phyloP scores from a whole-genome alignment of 768 basidiomycete species.

The Pholiota molesta region DNA sequence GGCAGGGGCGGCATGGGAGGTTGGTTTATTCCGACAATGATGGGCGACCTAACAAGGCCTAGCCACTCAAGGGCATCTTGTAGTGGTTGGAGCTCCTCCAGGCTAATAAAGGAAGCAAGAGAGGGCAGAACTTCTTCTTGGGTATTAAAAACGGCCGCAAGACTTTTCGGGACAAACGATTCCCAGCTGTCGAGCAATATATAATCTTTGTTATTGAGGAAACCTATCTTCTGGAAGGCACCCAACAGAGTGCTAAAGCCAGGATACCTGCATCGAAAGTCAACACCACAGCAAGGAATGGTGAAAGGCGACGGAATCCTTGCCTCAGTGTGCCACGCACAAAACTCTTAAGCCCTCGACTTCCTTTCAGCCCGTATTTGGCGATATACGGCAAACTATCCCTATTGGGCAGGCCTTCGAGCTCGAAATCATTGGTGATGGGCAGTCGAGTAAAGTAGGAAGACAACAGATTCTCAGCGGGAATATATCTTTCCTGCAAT shows the following conservation, averaged over 20 bases:
- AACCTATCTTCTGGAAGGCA: conserved; percentile 68
- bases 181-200: conserved; percentile 46
- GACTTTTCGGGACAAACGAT: conserved; percentile 34
- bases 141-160: conserved; percentile 15
- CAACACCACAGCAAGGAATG: neutral
- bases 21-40: neutral
- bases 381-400: conserved; percentile 74
- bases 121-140: conserved; percentile 16
- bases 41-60: conserved; percentile 23
- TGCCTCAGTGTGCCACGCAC: conserved; percentile 86
- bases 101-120: conserved; percentile 23
- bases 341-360: conserved; percentile 56
- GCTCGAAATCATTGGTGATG: conserved; percentile 56
- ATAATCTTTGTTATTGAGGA: conserved; percentile 50
- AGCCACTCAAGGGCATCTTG: conserved; percentile 56
- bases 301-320: conserved; percentile 7
- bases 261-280: conserved; percentile 60
- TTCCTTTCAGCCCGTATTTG: conserved; percentile 57
- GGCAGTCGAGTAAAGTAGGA: conserved; percentile 69
- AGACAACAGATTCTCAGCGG: conserved; percentile 54
- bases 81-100: conserved; percentile 26
- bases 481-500: conserved; percentile 1
- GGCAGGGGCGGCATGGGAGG: conserved; percentile 48
- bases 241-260: conserved; percentile 80
- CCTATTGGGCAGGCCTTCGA: conserved; percentile 89